Conservation (phyloP, 169 alveolate species). For the Eimeria maxima region DNA sequence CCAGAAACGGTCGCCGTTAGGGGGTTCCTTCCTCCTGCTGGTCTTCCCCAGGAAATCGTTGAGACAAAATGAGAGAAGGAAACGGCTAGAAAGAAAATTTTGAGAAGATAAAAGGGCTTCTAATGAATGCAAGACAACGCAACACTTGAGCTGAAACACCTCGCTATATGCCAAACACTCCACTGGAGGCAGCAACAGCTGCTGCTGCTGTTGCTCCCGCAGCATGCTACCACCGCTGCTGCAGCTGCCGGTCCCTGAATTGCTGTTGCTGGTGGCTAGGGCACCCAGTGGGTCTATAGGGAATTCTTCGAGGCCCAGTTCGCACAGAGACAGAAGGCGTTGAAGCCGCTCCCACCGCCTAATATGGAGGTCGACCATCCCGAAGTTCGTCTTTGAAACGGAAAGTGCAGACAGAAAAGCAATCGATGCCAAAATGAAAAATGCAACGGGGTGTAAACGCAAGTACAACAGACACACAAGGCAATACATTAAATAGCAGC, state of each 20-base stretch:
- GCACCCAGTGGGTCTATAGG: slow-evolving; percentile 53
- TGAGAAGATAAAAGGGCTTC: slow-evolving; percentile 69
- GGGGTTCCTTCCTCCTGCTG: slow-evolving; percentile 43
- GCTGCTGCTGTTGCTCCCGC: slow-evolving; percentile 28
- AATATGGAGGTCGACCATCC: slow-evolving; percentile 64
- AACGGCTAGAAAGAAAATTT: background rate
- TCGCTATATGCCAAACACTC: slow-evolving; percentile 58
- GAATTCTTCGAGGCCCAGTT: slow-evolving; percentile 71
- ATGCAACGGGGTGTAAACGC: no score
- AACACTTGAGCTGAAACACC: slow-evolving; percentile 58
- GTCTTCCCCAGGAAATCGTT: slow-evolving; percentile 36
- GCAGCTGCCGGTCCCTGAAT: slow-evolving; percentile 25
- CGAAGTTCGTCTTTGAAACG: slow-evolving; percentile 61
- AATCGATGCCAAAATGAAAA: background rate
- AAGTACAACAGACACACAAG: no score
- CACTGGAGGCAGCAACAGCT: slow-evolving; percentile 50
- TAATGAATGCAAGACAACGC: slow-evolving; percentile 64
- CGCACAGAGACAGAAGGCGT: slow-evolving; percentile 48
- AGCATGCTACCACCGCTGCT: background rate
- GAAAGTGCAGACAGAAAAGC: no score
- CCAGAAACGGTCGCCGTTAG: slow-evolving; percentile 76
- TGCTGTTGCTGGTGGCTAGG: background rate
- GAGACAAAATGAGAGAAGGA: slow-evolving; percentile 19
- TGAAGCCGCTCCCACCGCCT: slow-evolving; percentile 82
- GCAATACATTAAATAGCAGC: no score